Evolutionary conservation across 352 stramenopile species (phyloP).

Genomic region (Thraustochytrium sp.): DNA sequence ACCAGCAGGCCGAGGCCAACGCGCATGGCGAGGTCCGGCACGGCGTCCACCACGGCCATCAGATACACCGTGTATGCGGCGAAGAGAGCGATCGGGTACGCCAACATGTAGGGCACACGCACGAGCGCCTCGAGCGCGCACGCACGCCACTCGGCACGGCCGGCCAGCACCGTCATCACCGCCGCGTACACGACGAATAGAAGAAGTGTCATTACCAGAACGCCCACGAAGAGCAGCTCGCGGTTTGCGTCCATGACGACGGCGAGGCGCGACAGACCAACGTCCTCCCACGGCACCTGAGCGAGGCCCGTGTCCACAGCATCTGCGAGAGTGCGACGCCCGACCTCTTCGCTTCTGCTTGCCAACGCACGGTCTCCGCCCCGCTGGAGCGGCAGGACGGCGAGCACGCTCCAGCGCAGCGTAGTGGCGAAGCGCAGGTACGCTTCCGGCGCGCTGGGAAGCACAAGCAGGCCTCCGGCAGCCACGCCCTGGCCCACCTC

Average conservation of each 20-base stretch:
- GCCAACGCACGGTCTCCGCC: too few species aligned
- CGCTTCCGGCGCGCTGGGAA: too few species aligned
- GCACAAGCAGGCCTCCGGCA: too few species aligned
- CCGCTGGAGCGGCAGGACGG: too few species aligned
- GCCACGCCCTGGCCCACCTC: too few species aligned
- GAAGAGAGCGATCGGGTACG: neutral
- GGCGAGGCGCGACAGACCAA: neutral
- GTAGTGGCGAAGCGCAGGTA: too few species aligned
- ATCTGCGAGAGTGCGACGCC: neutral
- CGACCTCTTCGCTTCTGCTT: neutral
- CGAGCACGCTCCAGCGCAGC: too few species aligned
- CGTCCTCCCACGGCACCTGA: neutral
- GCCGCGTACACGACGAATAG: neutral
- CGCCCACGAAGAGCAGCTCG: neutral
- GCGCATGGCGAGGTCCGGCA: neutral
- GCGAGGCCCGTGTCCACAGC: neutral
- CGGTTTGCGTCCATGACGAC: neutral
- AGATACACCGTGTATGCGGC: neutral
- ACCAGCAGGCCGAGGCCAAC: neutral
- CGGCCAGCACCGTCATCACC: neutral
- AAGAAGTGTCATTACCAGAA: neutral
- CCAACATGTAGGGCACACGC: neutral
- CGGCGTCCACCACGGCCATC: neutral
- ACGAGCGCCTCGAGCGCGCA: neutral
- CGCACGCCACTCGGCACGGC: neutral